Base-by-base conservation (phyloP, 1,284 basidiomycete species). In the Chalciporus sp. region DNA sequence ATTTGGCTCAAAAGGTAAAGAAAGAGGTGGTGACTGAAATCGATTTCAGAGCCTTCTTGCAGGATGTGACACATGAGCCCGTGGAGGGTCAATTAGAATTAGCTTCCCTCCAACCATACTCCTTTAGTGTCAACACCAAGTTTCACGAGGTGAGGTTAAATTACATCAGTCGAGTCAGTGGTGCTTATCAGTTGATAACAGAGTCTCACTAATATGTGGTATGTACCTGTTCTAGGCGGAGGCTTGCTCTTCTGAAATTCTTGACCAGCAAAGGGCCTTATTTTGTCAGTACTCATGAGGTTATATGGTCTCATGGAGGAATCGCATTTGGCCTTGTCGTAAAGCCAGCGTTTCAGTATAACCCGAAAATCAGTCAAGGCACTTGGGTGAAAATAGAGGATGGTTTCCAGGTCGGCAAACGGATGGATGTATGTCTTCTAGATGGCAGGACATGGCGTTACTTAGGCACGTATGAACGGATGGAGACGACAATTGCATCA, bases 401-500 rank as follows among this genome's bases (percentile, higher is more conserved):
- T 11, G 3, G 9, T 33, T 65, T 70, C 7, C 37, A 49, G 9
- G 33, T 49, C 31, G 57, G 51, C 39, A 52, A 61, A 42, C 59
- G 23, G 17, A 44, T 67, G 53, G 69, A 68, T 35, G 29, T 65
- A 12, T 70, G 56, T 47, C 54, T 14, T 47, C n/a, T 42, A 26
- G 26, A 33, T 16, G 27, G 42, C 39, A 47, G 50, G 2, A 40
- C 11, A 27, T 42, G 39, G 40, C 47, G 55, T 27, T 67, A 67
- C 43, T 35, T 71, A 12, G 65, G 67, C 5, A 70, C 63, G 39
- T 70, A 71, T 42, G 66, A 71, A 53, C 46, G 63, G 37, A 47
- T 53, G 31, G 56, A 52, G 44, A 55, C 50, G 67, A 16, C 48
- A 31, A 47, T 71, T 35, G 51, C 61, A 29, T 9, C 52, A 12